phyloP scores from a whole-genome alignment of 345 rosid species.

The Litchi chinensis region DNA sequence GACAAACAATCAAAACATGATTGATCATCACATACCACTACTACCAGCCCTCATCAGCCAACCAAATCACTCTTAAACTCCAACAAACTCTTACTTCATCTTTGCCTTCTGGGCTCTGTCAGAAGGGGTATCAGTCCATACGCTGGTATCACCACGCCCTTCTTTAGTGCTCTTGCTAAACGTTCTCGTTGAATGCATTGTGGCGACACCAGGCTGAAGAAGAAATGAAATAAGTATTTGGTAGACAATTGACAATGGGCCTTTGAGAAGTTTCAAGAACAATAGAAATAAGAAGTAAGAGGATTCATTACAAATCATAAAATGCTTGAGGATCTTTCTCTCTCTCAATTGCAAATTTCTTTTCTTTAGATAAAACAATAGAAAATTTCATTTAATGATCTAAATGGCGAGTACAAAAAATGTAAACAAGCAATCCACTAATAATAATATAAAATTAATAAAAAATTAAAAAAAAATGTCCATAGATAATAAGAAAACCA shows the following conservation, averaged over 20 bases:
- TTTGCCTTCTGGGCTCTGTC: constrained; percentile 90
- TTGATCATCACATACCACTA: no score
- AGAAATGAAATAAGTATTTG: constrained; percentile 17
- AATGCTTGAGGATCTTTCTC: no score
- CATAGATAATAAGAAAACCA: no score
- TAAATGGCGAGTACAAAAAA: no score
- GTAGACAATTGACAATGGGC: neutral
- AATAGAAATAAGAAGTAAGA: neutral
- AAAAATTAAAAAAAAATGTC: no score
- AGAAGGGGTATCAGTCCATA: constrained; percentile 87
- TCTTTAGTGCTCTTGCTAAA: constrained; percentile 70
- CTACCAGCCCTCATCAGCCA: no score
- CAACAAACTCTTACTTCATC: constrained; percentile 52
- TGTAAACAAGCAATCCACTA: no score
- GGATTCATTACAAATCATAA: neutral
- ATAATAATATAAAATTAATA: no score
- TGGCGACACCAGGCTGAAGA: constrained; percentile 72
- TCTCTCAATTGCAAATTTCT: no score
- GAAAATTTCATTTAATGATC: no score
- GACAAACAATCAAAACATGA: no score
- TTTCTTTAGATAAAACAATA: no score
- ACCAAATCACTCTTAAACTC: neutral
- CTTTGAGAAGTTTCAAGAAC: neutral
- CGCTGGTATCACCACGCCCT: constrained; percentile 90
- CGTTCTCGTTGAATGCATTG: constrained; percentile 62